Conservation (phyloP, 306 rosid genomes). For the Senna siamea region DNA sequence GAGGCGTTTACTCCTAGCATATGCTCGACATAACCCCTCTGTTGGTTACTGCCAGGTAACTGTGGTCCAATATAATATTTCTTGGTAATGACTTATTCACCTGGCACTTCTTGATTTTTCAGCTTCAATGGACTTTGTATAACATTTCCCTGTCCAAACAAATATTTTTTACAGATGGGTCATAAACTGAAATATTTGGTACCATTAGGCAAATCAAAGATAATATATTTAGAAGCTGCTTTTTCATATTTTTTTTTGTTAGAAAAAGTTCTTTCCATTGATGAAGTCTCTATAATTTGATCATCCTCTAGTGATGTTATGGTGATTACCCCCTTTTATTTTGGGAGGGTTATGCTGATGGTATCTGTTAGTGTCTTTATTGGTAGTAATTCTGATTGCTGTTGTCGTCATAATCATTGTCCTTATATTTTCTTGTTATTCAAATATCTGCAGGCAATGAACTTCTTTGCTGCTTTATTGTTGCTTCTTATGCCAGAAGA, state of each 20-base stretch:
- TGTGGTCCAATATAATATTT: slow-evolving; percentile 24
- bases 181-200: slow-evolving; percentile 30
- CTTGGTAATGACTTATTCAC: slow-evolving; percentile 25
- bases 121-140: slow-evolving; percentile 20
- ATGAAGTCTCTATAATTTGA: background rate
- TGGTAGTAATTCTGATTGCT: slow-evolving; percentile 36
- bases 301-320: background rate
- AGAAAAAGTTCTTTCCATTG: slow-evolving; percentile 6
- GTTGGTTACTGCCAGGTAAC: slow-evolving; percentile 98
- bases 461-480: slow-evolving; percentile 90
- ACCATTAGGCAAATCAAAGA: slow-evolving; percentile 16
- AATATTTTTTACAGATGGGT: slow-evolving; percentile 31
- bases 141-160: slow-evolving; percentile 26
- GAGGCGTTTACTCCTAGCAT: slow-evolving; percentile 89
- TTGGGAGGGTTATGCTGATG: background rate
- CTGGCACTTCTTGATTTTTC: slow-evolving; percentile 32
- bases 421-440: slow-evolving; percentile 21
- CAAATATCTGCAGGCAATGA: slow-evolving; percentile 86
- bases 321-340: background rate
- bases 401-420: slow-evolving; percentile 15
- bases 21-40: slow-evolving; percentile 91
- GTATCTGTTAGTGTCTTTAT: slow-evolving; percentile 24
- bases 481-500: slow-evolving; percentile 97
- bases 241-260: slow-evolving; percentile 5
- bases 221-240: slow-evolving; percentile 1